Base-by-base conservation (phyloP, 1,139 yeast genomes). In the Zygosaccharomyces pseudobailii region DNA sequence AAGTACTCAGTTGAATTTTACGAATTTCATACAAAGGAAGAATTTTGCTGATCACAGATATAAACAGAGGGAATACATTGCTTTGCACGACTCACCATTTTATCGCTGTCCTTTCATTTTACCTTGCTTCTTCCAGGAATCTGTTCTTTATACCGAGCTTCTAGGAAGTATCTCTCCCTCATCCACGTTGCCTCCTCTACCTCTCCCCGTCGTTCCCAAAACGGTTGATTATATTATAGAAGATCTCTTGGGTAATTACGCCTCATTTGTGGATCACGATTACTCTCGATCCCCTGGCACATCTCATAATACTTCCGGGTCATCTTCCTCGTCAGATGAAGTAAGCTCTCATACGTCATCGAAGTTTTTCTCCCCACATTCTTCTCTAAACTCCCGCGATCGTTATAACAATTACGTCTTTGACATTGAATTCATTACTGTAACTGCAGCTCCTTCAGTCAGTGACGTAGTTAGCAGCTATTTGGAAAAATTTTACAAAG, bases 1-100 rank as follows among this genome's bases (percentile, higher is more conserved):
- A 13, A 64, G 69, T 36, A 84, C 94, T 0, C 74, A 90, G 0
- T 36, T 90, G 1, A 70, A 71, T 7, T 56, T 83, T 17, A 79
- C 88, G 4, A 76, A 80, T 53, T 84, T 88, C 54, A 71, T 75
- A 25, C 82, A 80, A 51, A 78, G 79, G 50, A 68, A 73, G 6
- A 71, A 80, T 43, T 77, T 75, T 59, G 63, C 65, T 1, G 71
- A 71, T 7, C 76, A 76, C 40, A 68, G 80, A 48, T 63, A 63
- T 8, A 61, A 68, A 19, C 96, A 89, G 63, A 83, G 83, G 48
- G 71, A 72, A 5, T 95, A 87, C 63, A 70, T 89, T 2, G 70
- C 78, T 22, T 57, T 71, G 9, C 86, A 87, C 58, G 98, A 92
- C 69, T 86, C 87, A 0, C 90, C 96, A 0, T 88, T 79, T 55